Conservation (phyloP, 257 asterid species). For the Nicotiana knightiana region DNA sequence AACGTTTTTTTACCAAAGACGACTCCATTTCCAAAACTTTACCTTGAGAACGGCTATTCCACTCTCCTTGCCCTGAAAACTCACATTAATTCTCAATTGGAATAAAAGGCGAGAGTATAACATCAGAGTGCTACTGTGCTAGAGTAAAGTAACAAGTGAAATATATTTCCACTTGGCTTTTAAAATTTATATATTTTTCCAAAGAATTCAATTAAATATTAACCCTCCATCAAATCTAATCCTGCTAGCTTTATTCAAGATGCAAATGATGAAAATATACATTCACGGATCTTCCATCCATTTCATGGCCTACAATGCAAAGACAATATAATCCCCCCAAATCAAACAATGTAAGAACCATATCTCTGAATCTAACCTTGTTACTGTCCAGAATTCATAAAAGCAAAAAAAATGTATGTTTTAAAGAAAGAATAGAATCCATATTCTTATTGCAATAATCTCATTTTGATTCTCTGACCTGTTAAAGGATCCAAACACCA, state of each 20-base stretch:
- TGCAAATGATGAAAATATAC: conserved; percentile 16
- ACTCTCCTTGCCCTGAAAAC: neutral
- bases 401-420: conserved; percentile 10
- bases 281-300: conserved; percentile 11
- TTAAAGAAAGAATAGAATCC: conserved; percentile 9
- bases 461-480: conserved; percentile 13
- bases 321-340: conserved; percentile 40
- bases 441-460: neutral
- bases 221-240: neutral
- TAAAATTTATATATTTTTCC: neutral
- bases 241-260: conserved; percentile 19
- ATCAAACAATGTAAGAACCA: conserved; percentile 17
- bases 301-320: conserved; percentile 22
- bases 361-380: conserved; percentile 36
- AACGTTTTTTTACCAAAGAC: too few relatives aligned
- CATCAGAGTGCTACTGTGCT: too few relatives aligned
- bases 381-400: conserved; percentile 26
- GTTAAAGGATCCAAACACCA: neutral
- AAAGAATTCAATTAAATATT: neutral
- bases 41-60: too few relatives aligned
- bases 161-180: neutral
- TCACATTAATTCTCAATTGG: neutral
- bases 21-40: too few relatives aligned
- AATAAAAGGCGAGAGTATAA: too few relatives aligned
- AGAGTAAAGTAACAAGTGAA: too few relatives aligned